phyloP scores from a whole-genome alignment of 2,329 filamentous ascomycete species.

The Neonectria sp. region DNA sequence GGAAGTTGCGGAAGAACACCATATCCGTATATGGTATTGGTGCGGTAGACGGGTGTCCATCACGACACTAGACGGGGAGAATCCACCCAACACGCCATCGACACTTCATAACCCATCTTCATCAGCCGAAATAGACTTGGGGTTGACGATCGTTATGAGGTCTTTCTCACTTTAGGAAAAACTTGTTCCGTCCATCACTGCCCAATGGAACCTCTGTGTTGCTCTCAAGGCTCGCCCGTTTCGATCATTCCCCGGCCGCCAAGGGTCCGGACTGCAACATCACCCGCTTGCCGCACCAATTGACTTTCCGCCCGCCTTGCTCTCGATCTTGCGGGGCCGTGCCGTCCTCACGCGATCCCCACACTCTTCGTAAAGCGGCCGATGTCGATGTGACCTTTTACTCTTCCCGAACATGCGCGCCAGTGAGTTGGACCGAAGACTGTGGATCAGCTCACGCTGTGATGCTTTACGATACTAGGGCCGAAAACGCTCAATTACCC shows the following conservation, averaged over 20 bases:
- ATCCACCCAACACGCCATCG: conserved; percentile 11
- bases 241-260: neutral
- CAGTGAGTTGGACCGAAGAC: conserved; percentile 12
- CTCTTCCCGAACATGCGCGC: conserved; percentile 21
- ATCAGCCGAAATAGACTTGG: neutral
- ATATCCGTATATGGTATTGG: neutral
- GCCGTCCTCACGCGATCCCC: conserved; percentile 3
- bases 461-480: neutral
- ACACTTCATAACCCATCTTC: neutral
- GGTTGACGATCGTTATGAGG: neutral
- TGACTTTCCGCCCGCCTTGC: conserved; percentile 12
- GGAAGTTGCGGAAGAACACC: neutral
- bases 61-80: neutral
- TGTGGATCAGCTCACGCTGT: neutral
- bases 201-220: conserved; percentile 14
- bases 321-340: conserved; percentile 13
- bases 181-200: conserved; percentile 1
- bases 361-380: conserved; percentile 2
- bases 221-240: conserved; percentile 1
- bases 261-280: neutral
- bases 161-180: conserved; percentile 11
- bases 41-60: conserved; percentile 3
- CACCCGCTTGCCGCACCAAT: conserved; percentile 26
- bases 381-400: conserved; percentile 6
- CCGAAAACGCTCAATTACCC: neutral